These are phyloP conservation scores for Phytophthora citricola DNA, from an alignment of 352 stramenopile genomes.

Conservation along the genomic window DNA sequence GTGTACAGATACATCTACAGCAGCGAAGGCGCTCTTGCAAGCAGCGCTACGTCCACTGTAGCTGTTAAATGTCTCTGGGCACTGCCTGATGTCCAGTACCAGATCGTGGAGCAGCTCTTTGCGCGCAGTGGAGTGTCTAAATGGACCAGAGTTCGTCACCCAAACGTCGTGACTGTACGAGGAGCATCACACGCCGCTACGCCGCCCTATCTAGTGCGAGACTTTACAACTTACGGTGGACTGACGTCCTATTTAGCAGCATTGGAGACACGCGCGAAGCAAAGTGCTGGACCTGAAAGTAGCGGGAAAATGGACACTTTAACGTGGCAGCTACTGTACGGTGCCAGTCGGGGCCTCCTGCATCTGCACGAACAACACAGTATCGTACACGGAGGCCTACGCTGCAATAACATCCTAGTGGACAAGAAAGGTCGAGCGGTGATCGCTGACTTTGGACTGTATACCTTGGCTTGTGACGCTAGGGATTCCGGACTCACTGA, in stretches of 20 bases:
- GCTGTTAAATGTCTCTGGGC: constrained; percentile 68
- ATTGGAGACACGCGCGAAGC: constrained; percentile 46
- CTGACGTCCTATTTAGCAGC: constrained; percentile 58
- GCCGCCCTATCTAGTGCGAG: constrained; percentile 61
- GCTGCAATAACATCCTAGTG: constrained; percentile 75
- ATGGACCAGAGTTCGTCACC: constrained; percentile 58
- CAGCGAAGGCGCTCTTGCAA: constrained; percentile 36
- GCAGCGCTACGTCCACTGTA: constrained; percentile 43
- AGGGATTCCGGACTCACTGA: constrained; percentile 45
- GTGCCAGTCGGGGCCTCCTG: constrained; percentile 63
- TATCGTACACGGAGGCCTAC: constrained; percentile 63
- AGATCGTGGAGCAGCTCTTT: constrained; percentile 65
- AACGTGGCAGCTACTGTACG: constrained; percentile 65
- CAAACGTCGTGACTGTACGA: constrained; percentile 66
- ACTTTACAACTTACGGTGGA: constrained; percentile 68
- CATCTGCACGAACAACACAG: constrained; percentile 66
- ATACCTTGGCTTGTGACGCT: constrained; percentile 44
- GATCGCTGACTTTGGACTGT: constrained; percentile 65
- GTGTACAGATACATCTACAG: constrained; percentile 54
- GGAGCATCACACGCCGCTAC: constrained; percentile 59
- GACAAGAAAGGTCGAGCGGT: constrained; percentile 72
- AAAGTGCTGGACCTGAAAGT: constrained; percentile 31
- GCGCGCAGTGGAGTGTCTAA: constrained; percentile 50
- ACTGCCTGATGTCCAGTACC: constrained; percentile 46
- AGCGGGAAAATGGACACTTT: constrained; percentile 46